phyloP scores from a whole-genome alignment of 2,329 filamentous ascomycete species.

The Aspergillus unguis region DNA sequence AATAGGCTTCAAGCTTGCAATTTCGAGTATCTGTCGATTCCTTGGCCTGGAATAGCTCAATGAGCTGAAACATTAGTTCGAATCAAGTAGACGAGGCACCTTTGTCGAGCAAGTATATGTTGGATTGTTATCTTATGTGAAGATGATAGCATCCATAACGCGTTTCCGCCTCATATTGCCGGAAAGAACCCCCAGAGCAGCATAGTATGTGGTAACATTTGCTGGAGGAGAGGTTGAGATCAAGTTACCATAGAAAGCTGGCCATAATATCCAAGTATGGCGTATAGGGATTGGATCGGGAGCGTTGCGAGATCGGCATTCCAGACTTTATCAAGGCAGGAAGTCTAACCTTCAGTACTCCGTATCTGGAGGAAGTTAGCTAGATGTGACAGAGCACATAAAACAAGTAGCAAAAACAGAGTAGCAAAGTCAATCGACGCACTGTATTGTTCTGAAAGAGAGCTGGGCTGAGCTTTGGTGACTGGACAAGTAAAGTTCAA shows the following conservation, averaged over 20 bases:
- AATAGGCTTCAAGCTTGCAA: not conserved
- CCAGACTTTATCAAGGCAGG: no score
- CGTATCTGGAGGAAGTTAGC: not conserved
- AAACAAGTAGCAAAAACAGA: not conserved
- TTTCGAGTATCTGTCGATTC: not conserved
- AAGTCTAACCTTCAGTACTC: no score
- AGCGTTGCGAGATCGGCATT: no score
- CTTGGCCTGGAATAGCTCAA: not conserved
- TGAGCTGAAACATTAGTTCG: not conserved
- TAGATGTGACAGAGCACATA: not conserved
- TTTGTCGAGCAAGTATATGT: not conserved
- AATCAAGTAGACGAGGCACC: not conserved
- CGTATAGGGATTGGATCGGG: no score
- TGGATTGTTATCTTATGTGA: not conserved
- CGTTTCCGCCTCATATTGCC: no score
- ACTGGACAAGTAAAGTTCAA: slow-evolving; percentile 6
- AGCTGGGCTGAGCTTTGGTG: not conserved
- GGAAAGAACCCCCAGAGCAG: no score
- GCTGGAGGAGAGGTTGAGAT: no score
- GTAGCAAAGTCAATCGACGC: not conserved
- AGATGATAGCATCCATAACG: no score
- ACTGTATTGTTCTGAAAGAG: not conserved
- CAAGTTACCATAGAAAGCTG: no score
- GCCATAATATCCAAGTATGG: no score
- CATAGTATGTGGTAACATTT: no score